phyloP scores from a whole-genome alignment of 129 eudicot genomes.

The Tagetes patula region DNA sequence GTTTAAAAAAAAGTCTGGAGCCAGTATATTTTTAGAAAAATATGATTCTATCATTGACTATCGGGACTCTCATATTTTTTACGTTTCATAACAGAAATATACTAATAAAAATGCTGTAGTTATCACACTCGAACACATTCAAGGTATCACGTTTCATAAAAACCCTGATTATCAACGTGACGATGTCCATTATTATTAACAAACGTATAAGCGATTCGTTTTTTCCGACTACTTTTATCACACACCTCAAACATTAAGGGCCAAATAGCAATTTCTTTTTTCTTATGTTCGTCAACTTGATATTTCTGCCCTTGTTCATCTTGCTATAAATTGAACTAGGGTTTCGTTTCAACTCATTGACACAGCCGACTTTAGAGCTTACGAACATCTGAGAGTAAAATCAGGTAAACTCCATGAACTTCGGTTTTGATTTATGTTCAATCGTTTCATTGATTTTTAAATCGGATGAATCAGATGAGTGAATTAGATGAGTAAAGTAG shows the following conservation, averaged over 20 bases:
- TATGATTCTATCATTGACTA: too few relatives aligned
- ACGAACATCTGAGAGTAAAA: not conserved
- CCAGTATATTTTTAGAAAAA: too few relatives aligned
- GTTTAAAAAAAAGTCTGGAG: too few relatives aligned
- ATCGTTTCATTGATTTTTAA: not conserved
- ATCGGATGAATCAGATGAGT: not conserved
- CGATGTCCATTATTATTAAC: too few relatives aligned
- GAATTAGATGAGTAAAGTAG: not conserved
- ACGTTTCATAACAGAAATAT: too few relatives aligned
- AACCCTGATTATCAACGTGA: too few relatives aligned
- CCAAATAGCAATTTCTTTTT: not conserved
- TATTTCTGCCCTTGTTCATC: not conserved
- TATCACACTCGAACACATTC: too few relatives aligned
- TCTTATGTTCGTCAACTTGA: not conserved
- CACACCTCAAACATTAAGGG: not conserved
- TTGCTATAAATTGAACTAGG: slow-evolving; percentile 23
- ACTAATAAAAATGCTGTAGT: too few relatives aligned
- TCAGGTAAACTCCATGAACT: slow-evolving; percentile 10
- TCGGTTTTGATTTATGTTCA: not conserved
- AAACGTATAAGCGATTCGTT: too few relatives aligned
- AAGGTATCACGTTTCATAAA: too few relatives aligned
- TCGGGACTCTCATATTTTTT: too few relatives aligned
- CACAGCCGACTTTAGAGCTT: slow-evolving; percentile 22
- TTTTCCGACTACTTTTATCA: not conserved
- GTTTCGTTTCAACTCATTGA: slow-evolving; percentile 8